Percentiles rank a stretch among this genome's conserved stretches.
Evolutionary conservation across 306 rosid genomes (phyloP).

Genomic region (Malus asiatica): DNA sequence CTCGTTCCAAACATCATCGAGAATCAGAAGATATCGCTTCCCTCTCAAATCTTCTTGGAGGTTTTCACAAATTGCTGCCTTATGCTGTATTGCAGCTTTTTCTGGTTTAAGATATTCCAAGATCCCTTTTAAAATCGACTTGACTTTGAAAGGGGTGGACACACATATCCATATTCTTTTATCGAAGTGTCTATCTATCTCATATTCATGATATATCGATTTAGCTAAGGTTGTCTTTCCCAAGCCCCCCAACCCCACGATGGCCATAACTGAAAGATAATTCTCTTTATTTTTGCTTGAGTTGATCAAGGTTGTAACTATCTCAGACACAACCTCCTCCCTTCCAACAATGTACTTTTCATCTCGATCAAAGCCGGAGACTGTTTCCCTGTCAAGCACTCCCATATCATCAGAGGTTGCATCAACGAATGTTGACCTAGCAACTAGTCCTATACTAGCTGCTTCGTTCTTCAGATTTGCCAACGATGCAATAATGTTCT

Average conservation of each 20-base stretch:
- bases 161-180: conserved; percentile 16
- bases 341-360: background rate
- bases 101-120: background rate
- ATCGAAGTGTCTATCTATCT: background rate
- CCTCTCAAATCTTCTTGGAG: background rate
- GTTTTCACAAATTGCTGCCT: background rate
- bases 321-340: background rate
- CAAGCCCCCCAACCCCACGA: conserved; percentile 15
- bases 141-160: conserved; percentile 5
- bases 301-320: background rate
- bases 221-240: conserved; percentile 16
- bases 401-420: background rate
- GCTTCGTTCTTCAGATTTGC: background rate
- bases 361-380: background rate
- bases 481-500: background rate
- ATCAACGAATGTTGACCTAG: background rate
- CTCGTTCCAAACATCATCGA: conserved; percentile 20
- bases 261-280: background rate
- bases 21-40: conserved; percentile 12
- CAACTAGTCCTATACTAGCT: conserved; percentile 1
- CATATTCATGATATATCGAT: background rate
- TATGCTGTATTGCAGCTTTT: background rate
- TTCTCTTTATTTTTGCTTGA: background rate
- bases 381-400: background rate
- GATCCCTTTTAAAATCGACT: background rate